Conservation (phyloP, 1,284 basidiomycete genomes). For the Microbotryum saponariae region DNA sequence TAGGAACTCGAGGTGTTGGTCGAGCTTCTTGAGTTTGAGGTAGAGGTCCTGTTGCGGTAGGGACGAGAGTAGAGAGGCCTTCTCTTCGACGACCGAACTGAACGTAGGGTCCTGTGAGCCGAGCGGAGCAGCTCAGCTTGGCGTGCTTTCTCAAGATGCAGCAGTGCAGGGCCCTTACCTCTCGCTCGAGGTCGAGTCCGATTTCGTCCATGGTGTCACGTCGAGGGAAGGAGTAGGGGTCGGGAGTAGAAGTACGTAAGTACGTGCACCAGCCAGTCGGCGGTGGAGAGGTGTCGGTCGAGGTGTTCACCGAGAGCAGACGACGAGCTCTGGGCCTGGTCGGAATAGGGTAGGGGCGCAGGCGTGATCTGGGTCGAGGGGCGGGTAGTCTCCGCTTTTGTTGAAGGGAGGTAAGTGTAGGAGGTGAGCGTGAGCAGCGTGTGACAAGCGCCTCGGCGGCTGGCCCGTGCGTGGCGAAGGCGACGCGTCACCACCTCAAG, state of each 20-base stretch:
- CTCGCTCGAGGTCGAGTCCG: conserved; percentile 70
- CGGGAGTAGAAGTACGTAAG: neutral
- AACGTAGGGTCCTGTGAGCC: conserved; percentile 73
- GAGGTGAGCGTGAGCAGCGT: no score
- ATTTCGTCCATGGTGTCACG: conserved; percentile 46
- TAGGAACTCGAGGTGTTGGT: conserved; percentile 85
- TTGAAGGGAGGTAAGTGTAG: no score
- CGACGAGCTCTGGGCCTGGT: no score
- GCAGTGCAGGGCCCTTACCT: conserved; percentile 49
- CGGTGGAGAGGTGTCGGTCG: no score
- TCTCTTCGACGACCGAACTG: conserved; percentile 76
- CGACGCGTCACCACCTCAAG: no score
- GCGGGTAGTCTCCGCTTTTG: no score
- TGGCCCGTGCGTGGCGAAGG: no score
- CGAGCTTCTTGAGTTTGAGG: conserved; percentile 88
- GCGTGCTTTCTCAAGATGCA: neutral
- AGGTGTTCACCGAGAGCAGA: no score
- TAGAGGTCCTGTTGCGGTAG: conserved; percentile 78
- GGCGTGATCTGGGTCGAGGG: no score
- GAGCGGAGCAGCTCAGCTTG: neutral
- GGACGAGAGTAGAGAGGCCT: conserved; percentile 72
- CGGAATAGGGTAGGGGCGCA: no score
- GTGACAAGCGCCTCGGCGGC: no score
- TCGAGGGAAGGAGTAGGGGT: neutral
- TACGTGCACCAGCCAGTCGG: neutral